Base-by-base conservation (phyloP, 768 basidiomycete species). In the Termitomyces bulborhizus region DNA sequence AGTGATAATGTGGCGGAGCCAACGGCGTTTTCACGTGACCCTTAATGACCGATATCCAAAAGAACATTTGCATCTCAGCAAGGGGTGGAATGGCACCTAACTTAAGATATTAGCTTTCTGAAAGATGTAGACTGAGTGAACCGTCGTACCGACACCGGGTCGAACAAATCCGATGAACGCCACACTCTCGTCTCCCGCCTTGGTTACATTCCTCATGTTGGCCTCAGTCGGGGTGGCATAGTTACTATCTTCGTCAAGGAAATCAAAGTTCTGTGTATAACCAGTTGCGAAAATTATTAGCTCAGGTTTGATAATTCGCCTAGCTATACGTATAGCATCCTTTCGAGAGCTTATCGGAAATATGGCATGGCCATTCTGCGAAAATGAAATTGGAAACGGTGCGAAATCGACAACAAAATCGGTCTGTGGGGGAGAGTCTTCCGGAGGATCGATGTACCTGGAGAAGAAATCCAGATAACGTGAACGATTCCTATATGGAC, bases 51-150 rank as follows among this genome's bases (percentile, higher is more conserved):
- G 77, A 73, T 49, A 80, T 77, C 79, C 79, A 83, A 60, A 82
- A 79, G 67, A 82, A 77, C 1, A 73, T 63, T 58, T 85, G 83
- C 73, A 81, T 79, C 64, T 85, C 83, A 1, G 82, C 74, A 47
- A 85, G 79, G 3, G 80, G 78, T 1, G 80, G 81, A 54, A 80
- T 82, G 0, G 81, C 79, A 61, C 80, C 80, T 70, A 59, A 58
- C 40, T 63, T 57, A 21, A 21, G 27, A 60, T 58, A 3, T 63
- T 57, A 24, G 64, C 18, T 39, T 32, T 15, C 18, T 40, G 3
- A 31, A 63, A 8, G 24, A 21, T 13, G 21, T 5, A 15, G 36
- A 13, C 29, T 13, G 39, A 31, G 21, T 39, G 32, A 46, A 31
- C 11, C 40, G 7, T 31, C 53, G 13, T 57, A 80, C 81, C 81